These are phyloP conservation scores for Coleophoma eucalyptorum DNA, from an alignment of 2,329 filamentous ascomycete species.

Conservation along the genomic window DNA sequence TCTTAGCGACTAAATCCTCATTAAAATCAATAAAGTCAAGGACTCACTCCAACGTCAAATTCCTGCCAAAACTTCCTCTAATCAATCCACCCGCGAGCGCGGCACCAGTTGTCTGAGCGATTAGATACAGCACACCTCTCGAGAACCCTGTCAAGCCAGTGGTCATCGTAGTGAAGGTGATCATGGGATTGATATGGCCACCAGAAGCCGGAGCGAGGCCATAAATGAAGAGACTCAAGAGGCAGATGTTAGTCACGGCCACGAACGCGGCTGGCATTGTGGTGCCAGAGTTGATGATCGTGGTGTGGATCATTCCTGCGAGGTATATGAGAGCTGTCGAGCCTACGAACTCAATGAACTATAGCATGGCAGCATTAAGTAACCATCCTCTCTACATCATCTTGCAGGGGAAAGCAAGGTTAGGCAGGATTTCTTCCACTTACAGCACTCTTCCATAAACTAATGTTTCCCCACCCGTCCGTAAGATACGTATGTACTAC, in stretches of 20 bases:
- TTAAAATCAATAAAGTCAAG: neutral
- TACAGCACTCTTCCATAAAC: conserved; percentile 11
- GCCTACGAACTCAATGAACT: conserved; percentile 28
- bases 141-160: conserved; percentile 45
- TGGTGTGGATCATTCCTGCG: conserved; percentile 26
- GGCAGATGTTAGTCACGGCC: conserved; percentile 25
- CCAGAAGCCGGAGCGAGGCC: conserved; percentile 44
- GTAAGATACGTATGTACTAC: conserved; percentile 5
- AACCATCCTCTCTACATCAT: neutral
- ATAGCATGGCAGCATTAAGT: neutral
- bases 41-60: conserved; percentile 25
- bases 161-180: conserved; percentile 50
- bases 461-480: conserved; percentile 12
- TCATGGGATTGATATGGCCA: conserved; percentile 50
- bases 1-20: conserved; percentile 6
- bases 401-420: neutral
- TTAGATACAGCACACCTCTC: conserved; percentile 43
- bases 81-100: conserved; percentile 36
- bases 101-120: conserved; percentile 41
- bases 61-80: conserved; percentile 27
- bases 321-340: conserved; percentile 26
- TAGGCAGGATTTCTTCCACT: neutral
- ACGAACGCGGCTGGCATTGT: conserved; percentile 26
- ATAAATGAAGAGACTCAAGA: conserved; percentile 45
- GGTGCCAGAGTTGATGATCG: conserved; percentile 25